phyloP scores from a whole-genome alignment of 129 eudicot genomes.

The Rutidosis leptorrhynchoides region DNA sequence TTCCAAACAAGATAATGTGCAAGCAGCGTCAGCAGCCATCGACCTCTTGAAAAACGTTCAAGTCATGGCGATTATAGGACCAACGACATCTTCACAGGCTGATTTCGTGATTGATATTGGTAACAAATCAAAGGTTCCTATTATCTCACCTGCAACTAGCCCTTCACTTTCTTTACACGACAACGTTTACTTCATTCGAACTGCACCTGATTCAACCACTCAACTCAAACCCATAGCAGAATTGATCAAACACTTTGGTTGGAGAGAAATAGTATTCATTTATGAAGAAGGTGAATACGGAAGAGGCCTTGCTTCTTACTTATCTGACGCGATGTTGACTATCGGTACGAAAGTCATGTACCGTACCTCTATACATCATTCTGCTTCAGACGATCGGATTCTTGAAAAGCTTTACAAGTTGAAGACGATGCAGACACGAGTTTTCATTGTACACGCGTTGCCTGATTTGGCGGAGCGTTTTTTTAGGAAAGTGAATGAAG shows the following conservation, averaged over 20 bases:
- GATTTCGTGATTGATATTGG: not conserved
- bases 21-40: slow-evolving; percentile 3
- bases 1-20: not conserved
- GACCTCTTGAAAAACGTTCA: slow-evolving; percentile 6
- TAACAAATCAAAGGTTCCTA: slow-evolving; percentile 2
- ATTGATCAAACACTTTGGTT: slow-evolving; percentile 35
- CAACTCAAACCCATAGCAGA: slow-evolving; percentile 42
- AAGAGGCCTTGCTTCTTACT: slow-evolving; percentile 43
- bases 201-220: slow-evolving; percentile 31
- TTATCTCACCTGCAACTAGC: not conserved
- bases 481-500: slow-evolving; percentile 5
- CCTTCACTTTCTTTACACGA: not conserved
- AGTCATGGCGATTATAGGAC: slow-evolving; percentile 10
- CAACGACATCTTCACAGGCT: slow-evolving; percentile 5
- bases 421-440: slow-evolving; percentile 11
- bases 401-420: slow-evolving; percentile 7
- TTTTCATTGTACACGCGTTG: not conserved
- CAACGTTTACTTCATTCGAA: slow-evolving; percentile 13
- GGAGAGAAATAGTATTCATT: slow-evolving; percentile 43
- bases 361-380: slow-evolving; percentile 11
- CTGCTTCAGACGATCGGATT: slow-evolving; percentile 3
- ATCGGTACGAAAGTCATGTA: slow-evolving; percentile 30
- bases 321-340: slow-evolving; percentile 39
- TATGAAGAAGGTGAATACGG: slow-evolving; percentile 47
- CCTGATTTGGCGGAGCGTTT: not conserved